These are phyloP conservation scores for Gryganskiella cystojenkinii DNA, from an alignment of 192 early-diverging fungal species.

Conservation along the genomic window DNA sequence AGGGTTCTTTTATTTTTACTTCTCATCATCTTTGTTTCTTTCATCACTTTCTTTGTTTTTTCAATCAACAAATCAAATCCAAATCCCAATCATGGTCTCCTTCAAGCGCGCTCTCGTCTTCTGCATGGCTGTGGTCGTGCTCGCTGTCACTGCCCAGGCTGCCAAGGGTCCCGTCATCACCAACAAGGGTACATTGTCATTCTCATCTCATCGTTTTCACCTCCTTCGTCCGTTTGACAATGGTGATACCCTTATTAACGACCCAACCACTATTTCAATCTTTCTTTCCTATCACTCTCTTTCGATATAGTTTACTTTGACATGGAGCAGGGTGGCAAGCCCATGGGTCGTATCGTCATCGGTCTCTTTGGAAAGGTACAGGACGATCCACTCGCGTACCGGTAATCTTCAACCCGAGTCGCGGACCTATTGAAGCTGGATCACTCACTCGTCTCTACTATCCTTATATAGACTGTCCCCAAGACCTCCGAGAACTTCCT, in stretches of 20 bases:
- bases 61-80: conserved; percentile 5
- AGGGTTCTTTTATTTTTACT: no score
- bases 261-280: no score
- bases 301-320: conserved; percentile 82
- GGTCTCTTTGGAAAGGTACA: conserved; percentile 78
- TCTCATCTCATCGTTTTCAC: no score
- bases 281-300: background rate
- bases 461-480: conserved; percentile 58
- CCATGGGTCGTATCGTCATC: conserved; percentile 74
- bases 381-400: no score
- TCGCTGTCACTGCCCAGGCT: conserved; percentile 34
- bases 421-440: no score
- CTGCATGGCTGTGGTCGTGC: conserved; percentile 20
- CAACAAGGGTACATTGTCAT: conserved; percentile 62
- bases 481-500: conserved; percentile 94
- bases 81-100: conserved; percentile 24
- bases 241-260: background rate
- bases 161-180: conserved; percentile 77
- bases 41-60: background rate
- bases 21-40: conserved; percentile 10
- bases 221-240: background rate
- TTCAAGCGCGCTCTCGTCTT: conserved; percentile 44
- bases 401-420: no score
- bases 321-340: conserved; percentile 82
- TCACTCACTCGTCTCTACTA: no score